Evolutionary conservation across 352 stramenopile genomes (phyloP).

Genomic region (Hyaloperonospora brassicae): DNA sequence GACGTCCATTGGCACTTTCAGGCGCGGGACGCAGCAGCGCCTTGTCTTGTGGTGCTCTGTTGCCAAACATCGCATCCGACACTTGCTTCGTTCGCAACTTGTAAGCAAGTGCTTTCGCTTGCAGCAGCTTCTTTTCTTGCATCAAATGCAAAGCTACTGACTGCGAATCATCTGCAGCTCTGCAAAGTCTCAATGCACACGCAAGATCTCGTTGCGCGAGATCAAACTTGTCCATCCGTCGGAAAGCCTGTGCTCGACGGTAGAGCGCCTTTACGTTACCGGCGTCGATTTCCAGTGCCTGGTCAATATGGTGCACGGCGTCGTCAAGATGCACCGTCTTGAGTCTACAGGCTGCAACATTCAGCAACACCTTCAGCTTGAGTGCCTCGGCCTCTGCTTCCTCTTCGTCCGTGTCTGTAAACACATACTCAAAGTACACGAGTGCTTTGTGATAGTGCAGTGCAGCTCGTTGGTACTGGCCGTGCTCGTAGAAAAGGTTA

Average conservation of each 20-base stretch:
- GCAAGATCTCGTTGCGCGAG: slow-evolving; percentile 42
- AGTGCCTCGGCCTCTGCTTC: slow-evolving; percentile 39
- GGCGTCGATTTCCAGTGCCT: slow-evolving; percentile 51
- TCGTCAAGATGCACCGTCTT: slow-evolving; percentile 71
- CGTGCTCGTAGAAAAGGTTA: slow-evolving; percentile 70
- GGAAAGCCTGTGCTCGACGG: slow-evolving; percentile 51
- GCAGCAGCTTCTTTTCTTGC: slow-evolving; percentile 52
- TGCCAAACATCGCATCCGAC: slow-evolving; percentile 70
- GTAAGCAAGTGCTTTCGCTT: slow-evolving; percentile 67
- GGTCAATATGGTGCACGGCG: slow-evolving; percentile 49
- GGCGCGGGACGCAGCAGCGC: neutral
- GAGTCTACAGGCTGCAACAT: slow-evolving; percentile 64
- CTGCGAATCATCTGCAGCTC: neutral
- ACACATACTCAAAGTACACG: slow-evolving; percentile 85
- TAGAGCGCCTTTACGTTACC: slow-evolving; percentile 62
- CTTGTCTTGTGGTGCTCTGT: slow-evolving; percentile 8
- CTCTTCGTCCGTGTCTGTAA: slow-evolving; percentile 56
- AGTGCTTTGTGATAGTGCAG: slow-evolving; percentile 80
- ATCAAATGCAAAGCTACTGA: slow-evolving; percentile 30
- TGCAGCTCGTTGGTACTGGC: slow-evolving; percentile 70
- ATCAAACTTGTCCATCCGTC: slow-evolving; percentile 65
- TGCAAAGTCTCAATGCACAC: slow-evolving; percentile 27
- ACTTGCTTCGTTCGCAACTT: slow-evolving; percentile 55
- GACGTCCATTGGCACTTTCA: slow-evolving; percentile 5
- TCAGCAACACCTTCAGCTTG: slow-evolving; percentile 57